Evolutionary conservation across 495 filamentous ascomycete genomes (phyloP), one percentile per base, ranked within the genome.

Genomic region (Penicillium coffeae): DNA sequence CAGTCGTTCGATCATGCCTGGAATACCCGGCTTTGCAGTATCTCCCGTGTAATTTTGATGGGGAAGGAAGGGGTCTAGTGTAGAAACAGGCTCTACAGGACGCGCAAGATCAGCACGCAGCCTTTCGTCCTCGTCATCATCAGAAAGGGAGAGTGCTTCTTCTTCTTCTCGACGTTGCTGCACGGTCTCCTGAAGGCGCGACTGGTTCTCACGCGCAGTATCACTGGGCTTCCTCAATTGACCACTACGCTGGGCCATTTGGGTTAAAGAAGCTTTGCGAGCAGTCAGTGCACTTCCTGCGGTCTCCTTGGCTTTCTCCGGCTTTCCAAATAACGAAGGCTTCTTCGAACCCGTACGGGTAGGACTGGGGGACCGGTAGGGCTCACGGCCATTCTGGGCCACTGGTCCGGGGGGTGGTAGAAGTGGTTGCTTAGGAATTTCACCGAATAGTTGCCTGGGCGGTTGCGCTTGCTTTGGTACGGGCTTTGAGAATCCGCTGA

Each of bases 341-440:
- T 70, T 64, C 15, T 70, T 74, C 6, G 75, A 58, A 5, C 66
- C 62, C 16, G 70, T 64, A 14, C 89, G 84, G 2, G 89, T 70
- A 0, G 90, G 89, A 54, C 89, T 93, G 10, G 89, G 89, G 8
- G 89, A 93, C 22, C 88, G 80, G 34, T 86, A 86, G 45, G 81
- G 83, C 45, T 80, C 74, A 34, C 66, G 77, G 38, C 21, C 55
- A 20, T 38, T 54, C 43, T 47, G 57, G 9, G 51, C 38, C 2
- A 51, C 21, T 3, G 72, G 57, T n/a, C 72, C 77, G 21, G 84
- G 81, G 35, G 80, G 78, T 6, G 84, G 78, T 53, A 84, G 67
- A 38, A 76, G 51, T 12, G 83, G 72, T 38, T 76, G 73, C 39
- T 71, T 76, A 14, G 65, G 52, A 21, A 87, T 70, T 54, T 88